Evolutionary conservation across 2,329 filamentous ascomycete species (phyloP), one percentile per base, ranked within the genome.

Genomic region (Bretziella fagacearum): DNA sequence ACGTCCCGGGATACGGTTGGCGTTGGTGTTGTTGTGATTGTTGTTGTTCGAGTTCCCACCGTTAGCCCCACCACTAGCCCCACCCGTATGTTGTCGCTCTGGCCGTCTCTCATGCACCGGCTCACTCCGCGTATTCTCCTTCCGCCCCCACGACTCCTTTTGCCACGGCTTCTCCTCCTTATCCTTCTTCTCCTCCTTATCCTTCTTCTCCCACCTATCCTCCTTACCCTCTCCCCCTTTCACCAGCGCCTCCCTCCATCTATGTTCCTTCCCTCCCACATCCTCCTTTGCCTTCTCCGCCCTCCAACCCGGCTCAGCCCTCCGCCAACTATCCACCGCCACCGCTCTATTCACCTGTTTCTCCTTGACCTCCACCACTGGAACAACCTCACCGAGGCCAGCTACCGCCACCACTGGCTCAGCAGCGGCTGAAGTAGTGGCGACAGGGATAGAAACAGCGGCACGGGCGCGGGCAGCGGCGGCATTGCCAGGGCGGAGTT

Each of bases 401-500:
- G 27, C 27, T 30, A n/a, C 27, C n/a, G 27, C 27, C 27, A 30
- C 27, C 27, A n/a, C 7, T 30, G n/a, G 7, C n/a, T 30, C 27
- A 7, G 32, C 15, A 35, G 32, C 32, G 8, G 7, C 32, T 4
- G 42, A 11, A 36, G 42, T 13, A 17, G 40, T 17, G 2, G 40
- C 6, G 11, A 10, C 17, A 25, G 26, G 7, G 6, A 3, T 10
- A 8, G 18, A 18, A 25, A 25, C 4, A 10, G 44, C 26, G 6
- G 39, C 37, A 3, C 26, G 42, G 32, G 40, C 48, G 25, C 35
- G 33, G 20, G 45, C 66, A 71, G 22, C 74, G 76, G 45, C 84
- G 43, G 76, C 77, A 60, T 91, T 82, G 43, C 87, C 87, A 1
- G 80, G 86, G 49, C 84, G 79, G 63, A 93, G 95, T 67, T 86